phyloP scores from a whole-genome alignment of 768 basidiomycete species.

The Lactarius hengduanensis region DNA sequence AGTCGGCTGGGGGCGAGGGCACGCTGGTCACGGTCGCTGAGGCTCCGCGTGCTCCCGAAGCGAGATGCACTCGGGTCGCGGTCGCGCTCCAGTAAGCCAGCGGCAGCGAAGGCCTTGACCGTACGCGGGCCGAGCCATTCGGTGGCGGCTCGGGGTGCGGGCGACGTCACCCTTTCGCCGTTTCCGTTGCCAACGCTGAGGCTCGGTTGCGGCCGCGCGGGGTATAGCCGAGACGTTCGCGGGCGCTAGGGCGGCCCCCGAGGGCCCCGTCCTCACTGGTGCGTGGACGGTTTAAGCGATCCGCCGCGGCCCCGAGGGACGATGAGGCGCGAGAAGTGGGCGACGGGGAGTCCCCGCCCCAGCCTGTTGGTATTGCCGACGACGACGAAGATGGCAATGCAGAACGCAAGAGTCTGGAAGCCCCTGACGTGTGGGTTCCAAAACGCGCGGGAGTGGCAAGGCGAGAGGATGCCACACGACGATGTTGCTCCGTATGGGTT shows the following conservation, averaged over 20 bases:
- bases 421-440: conserved; percentile 8
- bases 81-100: conserved; percentile 49
- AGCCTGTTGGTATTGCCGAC: background rate
- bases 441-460: conserved; percentile 26
- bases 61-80: conserved; percentile 29
- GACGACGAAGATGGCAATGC: conserved; percentile 18
- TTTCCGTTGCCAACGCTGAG: conserved; percentile 59
- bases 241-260: conserved; percentile 18
- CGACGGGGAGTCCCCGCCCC: conserved; percentile 31
- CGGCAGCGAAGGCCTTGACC: conserved; percentile 69
- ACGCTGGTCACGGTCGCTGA: conserved; percentile 38
- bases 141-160: conserved; percentile 32
- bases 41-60: conserved; percentile 33
- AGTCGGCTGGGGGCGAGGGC: conserved; percentile 45
- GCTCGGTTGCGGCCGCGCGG: conserved; percentile 58
- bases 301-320: conserved; percentile 31
- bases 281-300: conserved; percentile 32
- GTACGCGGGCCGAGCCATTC: conserved; percentile 76
- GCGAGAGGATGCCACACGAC: conserved; percentile 17
- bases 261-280: conserved; percentile 33
- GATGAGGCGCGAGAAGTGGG: conserved; percentile 35
- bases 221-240: conserved; percentile 15
- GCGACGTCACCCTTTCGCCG: conserved; percentile 26
- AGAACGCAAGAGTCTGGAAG: conserved; percentile 22
- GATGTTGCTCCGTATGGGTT: conserved; percentile 12